Percentiles rank a stretch among this genome's conserved stretches.
Conservation (phyloP, 2,329 filamentous ascomycete species). For the Penicillium nordicum region DNA sequence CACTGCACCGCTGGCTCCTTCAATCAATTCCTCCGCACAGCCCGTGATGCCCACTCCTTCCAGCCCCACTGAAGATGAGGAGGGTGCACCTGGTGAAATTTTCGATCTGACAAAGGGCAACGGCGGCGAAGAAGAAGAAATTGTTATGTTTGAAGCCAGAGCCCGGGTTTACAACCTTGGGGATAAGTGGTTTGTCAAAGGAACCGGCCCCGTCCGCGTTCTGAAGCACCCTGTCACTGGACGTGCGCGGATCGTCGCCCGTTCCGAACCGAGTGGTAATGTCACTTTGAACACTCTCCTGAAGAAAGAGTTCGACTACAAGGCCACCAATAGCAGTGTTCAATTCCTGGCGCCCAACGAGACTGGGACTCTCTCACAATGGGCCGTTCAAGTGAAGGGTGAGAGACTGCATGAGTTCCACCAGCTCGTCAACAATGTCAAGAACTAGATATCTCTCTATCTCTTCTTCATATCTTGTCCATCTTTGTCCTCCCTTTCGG, state of each 20-base stretch:
- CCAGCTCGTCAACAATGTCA: slow-evolving; percentile 17
- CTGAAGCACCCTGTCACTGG: slow-evolving; percentile 70
- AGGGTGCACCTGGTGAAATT: slow-evolving; percentile 48
- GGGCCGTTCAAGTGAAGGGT: slow-evolving; percentile 66
- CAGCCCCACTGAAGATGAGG: slow-evolving; percentile 40
- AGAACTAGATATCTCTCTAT: slow-evolving; percentile 12
- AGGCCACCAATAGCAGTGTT: slow-evolving; percentile 49
- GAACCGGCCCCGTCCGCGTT: slow-evolving; percentile 68
- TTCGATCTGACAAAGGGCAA: slow-evolving; percentile 65
- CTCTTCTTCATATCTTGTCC: neutral
- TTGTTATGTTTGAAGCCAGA: slow-evolving; percentile 65
- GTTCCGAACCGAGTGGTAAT: slow-evolving; percentile 71
- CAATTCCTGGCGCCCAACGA: slow-evolving; percentile 51
- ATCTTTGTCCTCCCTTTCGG: neutral
- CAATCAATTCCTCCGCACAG: slow-evolving; percentile 14
- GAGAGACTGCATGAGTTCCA: slow-evolving; percentile 13
- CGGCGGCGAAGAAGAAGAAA: slow-evolving; percentile 70
- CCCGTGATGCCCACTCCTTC: neutral
- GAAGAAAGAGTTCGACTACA: slow-evolving; percentile 61
- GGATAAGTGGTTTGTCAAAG: slow-evolving; percentile 63
- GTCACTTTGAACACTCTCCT: slow-evolving; percentile 69
- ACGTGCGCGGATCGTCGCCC: slow-evolving; percentile 64
- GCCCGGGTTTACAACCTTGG: slow-evolving; percentile 65
- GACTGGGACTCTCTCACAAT: slow-evolving; percentile 62
- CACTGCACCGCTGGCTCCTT: neutral